A percentile compares a stretch with the other conserved stretches of the same genome.
Evolutionary conservation across 352 stramenopile genomes (phyloP).

Genomic region (Pythium aphanidermatum): DNA sequence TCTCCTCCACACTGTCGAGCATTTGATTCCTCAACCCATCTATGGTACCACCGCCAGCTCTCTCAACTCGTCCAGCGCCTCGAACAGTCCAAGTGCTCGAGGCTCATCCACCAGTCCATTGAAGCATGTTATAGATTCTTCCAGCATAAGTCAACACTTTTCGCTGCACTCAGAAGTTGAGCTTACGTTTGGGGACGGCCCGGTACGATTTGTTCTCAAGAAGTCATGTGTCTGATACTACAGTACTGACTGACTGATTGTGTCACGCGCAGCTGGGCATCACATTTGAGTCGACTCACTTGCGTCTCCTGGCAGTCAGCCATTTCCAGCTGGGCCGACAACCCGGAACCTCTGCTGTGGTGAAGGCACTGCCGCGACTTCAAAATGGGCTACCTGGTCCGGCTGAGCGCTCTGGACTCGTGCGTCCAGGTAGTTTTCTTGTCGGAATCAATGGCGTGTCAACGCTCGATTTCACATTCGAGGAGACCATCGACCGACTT

Average conservation of each 20-base stretch:
- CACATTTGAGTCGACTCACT: conserved; percentile 68
- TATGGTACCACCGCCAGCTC: background rate
- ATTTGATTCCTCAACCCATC: conserved; percentile 37
- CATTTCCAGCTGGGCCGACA: conserved; percentile 36
- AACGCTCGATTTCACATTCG: conserved; percentile 52
- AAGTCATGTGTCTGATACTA: background rate
- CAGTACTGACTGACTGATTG: background rate
- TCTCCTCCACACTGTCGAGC: conserved; percentile 28
- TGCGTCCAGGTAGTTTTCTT: conserved; percentile 52
- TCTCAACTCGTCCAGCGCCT: background rate
- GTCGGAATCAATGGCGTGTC: conserved; percentile 67
- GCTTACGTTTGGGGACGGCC: conserved; percentile 58
- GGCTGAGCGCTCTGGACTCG: conserved; percentile 46
- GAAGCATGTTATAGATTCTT: conserved; percentile 18
- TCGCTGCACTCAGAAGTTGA: conserved; percentile 39
- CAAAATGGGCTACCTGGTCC: conserved; percentile 50
- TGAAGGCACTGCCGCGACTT: conserved; percentile 61
- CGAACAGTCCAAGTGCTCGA: background rate
- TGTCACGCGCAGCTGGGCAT: conserved; percentile 48
- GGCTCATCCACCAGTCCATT: conserved; percentile 3
- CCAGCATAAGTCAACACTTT: background rate
- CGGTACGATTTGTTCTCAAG: conserved; percentile 25
- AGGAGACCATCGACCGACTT: conserved; percentile 57
- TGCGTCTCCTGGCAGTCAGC: conserved; percentile 52
- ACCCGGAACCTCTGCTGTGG: conserved; percentile 46